phyloP scores from a whole-genome alignment of 139 green algal species.

The Coelastrella sp. region DNA sequence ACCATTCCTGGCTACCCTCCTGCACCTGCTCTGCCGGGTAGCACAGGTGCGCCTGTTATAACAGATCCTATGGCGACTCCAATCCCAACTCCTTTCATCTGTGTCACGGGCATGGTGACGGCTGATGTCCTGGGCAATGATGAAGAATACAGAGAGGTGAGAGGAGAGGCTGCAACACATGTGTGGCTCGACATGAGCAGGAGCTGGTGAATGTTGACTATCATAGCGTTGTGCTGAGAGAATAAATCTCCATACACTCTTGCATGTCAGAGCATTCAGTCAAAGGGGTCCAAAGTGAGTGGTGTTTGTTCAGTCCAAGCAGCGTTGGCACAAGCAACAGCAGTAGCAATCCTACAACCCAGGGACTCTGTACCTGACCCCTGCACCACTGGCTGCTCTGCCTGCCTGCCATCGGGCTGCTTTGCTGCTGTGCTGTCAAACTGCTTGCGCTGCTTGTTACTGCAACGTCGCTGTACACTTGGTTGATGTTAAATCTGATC shows the following conservation, averaged over 20 bases:
- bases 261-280: too few species aligned
- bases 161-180: not conserved
- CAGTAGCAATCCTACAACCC: not conserved
- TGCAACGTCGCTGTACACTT: too few species aligned
- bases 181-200: too few species aligned
- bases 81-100: constrained; percentile 13
- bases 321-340: not conserved
- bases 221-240: too few species aligned
- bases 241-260: too few species aligned
- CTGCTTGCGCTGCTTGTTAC: too few species aligned
- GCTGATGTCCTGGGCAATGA: constrained; percentile 49
- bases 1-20: not conserved
- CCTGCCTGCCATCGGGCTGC: not conserved
- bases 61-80: constrained; percentile 1
- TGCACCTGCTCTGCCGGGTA: not conserved
- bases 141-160: constrained; percentile 58
- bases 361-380: not conserved
- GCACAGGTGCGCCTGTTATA: not conserved
- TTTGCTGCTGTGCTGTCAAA: constrained; percentile 1
- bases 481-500: too few species aligned
- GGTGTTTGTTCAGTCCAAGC: not conserved
- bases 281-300: not conserved
- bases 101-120: constrained; percentile 59
- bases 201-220: too few species aligned
- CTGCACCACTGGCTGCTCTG: not conserved